A percentile compares a stretch with the other conserved stretches of the same genome.
These are phyloP conservation scores for Monilinia fructigena DNA, from an alignment of 2,329 filamentous ascomycete genomes.

Conservation along the genomic window DNA sequence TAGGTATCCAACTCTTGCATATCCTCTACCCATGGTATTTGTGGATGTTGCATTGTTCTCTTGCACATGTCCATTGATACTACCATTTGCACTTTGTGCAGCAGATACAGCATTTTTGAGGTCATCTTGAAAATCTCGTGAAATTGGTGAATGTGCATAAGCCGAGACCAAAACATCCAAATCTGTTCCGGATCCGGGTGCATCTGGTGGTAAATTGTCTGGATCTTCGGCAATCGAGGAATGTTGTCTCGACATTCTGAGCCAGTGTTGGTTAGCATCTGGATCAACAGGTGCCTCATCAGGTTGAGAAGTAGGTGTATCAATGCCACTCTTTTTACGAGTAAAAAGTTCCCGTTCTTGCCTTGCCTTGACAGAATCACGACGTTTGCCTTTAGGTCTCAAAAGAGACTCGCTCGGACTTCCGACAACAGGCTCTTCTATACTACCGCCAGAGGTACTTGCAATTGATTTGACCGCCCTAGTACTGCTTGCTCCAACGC, in stretches of 20 bases:
- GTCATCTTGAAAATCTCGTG: slow-evolving; percentile 70
- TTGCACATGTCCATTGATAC: slow-evolving; percentile 52
- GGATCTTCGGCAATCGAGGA: slow-evolving; percentile 67
- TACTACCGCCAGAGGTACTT: slow-evolving; percentile 74
- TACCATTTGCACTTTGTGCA: slow-evolving; percentile 67
- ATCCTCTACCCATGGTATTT: slow-evolving; percentile 70
- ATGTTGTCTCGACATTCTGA: slow-evolving; percentile 55
- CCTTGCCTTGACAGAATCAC: slow-evolving; percentile 76
- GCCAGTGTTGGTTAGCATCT: slow-evolving; percentile 56
- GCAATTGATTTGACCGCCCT: slow-evolving; percentile 87
- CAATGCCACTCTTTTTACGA: slow-evolving; percentile 65
- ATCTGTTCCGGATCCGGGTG: slow-evolving; percentile 64
- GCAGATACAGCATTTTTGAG: slow-evolving; percentile 67
- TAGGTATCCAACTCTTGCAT: slow-evolving; percentile 74
- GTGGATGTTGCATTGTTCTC: slow-evolving; percentile 48
- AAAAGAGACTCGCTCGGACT: slow-evolving; percentile 59
- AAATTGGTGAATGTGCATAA: slow-evolving; percentile 77
- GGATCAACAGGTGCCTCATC: slow-evolving; percentile 51
- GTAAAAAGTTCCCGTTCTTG: slow-evolving; percentile 92
- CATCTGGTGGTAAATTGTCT: slow-evolving; percentile 60
- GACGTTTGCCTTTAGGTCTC: slow-evolving; percentile 67
- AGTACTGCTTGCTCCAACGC: slow-evolving; percentile 80
- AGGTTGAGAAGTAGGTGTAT: slow-evolving; percentile 63
- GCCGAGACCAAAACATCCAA: slow-evolving; percentile 77
- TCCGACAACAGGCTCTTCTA: slow-evolving; percentile 58